phyloP scores from a whole-genome alignment of 805 yeast genomes.

The Ogataea wickerhamii region DNA sequence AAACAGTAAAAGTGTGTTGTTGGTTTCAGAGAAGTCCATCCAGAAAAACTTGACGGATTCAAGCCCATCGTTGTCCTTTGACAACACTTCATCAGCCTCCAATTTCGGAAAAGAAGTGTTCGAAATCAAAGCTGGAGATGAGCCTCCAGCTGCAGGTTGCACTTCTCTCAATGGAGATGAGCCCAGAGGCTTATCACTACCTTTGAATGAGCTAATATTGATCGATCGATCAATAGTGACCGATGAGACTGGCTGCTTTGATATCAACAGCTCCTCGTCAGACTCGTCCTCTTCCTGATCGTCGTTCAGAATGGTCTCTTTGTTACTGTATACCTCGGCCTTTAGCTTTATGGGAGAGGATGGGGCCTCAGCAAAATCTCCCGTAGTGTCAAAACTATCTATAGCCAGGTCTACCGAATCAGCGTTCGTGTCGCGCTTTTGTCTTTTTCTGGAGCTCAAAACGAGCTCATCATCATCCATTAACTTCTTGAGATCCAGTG shows the following conservation, averaged over 20 bases:
- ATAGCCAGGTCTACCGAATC: slow-evolving; percentile 18
- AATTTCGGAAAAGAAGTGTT: slow-evolving; percentile 28
- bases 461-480: slow-evolving; percentile 17
- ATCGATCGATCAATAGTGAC: slow-evolving; percentile 39
- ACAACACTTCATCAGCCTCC: slow-evolving; percentile 36
- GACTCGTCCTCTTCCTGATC: slow-evolving; percentile 36
- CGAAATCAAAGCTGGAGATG: slow-evolving; percentile 25
- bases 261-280: slow-evolving; percentile 57
- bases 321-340: neutral
- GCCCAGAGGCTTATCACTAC: slow-evolving; percentile 11
- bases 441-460: slow-evolving; percentile 20
- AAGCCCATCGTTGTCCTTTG: slow-evolving; percentile 30
- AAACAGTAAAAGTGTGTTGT: slow-evolving; percentile 62
- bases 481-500: slow-evolving; percentile 18
- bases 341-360: slow-evolving; percentile 30
- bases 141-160: slow-evolving; percentile 8
- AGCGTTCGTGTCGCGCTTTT: slow-evolving; percentile 22
- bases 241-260: slow-evolving; percentile 48
- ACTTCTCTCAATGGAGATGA: slow-evolving; percentile 25
- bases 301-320: neutral
- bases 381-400: slow-evolving; percentile 15
- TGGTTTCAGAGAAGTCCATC: slow-evolving; percentile 84
- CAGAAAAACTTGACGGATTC: slow-evolving; percentile 68
- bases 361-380: slow-evolving; percentile 22
- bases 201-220: slow-evolving; percentile 36